phyloP scores from a whole-genome alignment of 1,284 basidiomycete species.

The Malassezia sp. region DNA sequence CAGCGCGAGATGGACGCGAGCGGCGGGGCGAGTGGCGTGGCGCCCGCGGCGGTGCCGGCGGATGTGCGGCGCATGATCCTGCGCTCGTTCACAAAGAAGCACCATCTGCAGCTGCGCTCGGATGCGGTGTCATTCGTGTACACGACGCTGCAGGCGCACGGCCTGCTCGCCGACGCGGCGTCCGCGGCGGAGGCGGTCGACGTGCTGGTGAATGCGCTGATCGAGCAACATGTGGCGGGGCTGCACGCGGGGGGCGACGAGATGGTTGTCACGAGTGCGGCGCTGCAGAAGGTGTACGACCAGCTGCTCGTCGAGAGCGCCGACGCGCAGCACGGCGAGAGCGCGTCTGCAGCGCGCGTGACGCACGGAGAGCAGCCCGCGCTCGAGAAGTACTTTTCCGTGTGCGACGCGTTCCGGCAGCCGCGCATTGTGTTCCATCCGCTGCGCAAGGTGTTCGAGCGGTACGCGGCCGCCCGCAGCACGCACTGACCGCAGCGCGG shows the following conservation, averaged over 20 bases:
- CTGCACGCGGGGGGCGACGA: slow-evolving; percentile 13
- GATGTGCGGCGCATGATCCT: slow-evolving; percentile 35
- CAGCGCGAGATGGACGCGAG: background rate
- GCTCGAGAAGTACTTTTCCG: slow-evolving; percentile 68
- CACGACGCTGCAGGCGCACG: slow-evolving; percentile 32
- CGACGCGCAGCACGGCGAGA: slow-evolving; percentile 1
- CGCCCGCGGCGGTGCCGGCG: slow-evolving; percentile 18
- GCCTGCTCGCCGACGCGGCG: slow-evolving; percentile 25
- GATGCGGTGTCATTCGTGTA: slow-evolving; percentile 40
- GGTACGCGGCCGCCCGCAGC: slow-evolving; percentile 50
- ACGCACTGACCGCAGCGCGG: slow-evolving; percentile 11
- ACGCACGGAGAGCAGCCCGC: slow-evolving; percentile 57
- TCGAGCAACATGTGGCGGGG: slow-evolving; percentile 23
- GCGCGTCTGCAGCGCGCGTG: slow-evolving; percentile 4
- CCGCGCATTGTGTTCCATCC: slow-evolving; percentile 78
- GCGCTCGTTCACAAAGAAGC: slow-evolving; percentile 37
- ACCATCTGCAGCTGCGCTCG: slow-evolving; percentile 39
- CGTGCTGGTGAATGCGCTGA: slow-evolving; percentile 35
- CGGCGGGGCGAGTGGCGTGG: background rate
- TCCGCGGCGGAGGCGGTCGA: slow-evolving; percentile 41
- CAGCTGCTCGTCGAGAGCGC: slow-evolving; percentile 35
- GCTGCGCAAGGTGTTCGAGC: slow-evolving; percentile 71
- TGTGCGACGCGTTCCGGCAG: slow-evolving; percentile 88
- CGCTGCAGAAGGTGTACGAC: slow-evolving; percentile 36
- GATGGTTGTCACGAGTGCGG: slow-evolving; percentile 30